Evolutionary conservation across 495 filamentous ascomycete species (phyloP), one percentile per base, ranked within the genome.

Genomic region (Hypoxylon crocopeplum): DNA sequence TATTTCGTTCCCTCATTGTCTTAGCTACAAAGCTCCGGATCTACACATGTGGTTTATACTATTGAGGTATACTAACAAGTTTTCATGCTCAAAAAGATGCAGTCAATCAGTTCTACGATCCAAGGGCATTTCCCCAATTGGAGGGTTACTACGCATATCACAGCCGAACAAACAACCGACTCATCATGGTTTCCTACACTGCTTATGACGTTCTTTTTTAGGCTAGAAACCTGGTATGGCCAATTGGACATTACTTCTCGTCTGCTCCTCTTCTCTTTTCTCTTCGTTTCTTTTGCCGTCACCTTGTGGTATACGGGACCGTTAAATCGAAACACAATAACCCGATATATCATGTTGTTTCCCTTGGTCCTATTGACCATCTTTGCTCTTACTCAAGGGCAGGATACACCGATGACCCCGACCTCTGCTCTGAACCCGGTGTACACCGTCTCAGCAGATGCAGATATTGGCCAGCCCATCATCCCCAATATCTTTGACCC

Each of bases 401-500:
- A 58, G 29, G 22, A 50, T 32, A 37, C 36, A n/a, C 16, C 52
- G 7, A 24, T 22, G 0, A 22, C 19, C 25, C 40, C 47, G 19
- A 32, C 12, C 13, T 33, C 51, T 21, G 32, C 33, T 24, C 19
- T 29, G 6, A 21, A 5, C 13, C 45, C 25, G 19, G 34, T 7
- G 13, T 56, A 63, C n/a, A 49, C 41, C 4, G 5, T 55, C 8
- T 40, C 53, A 10, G 48, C 48, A 2, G 36, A 44, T 45, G 41
- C 47, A 25, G 56, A 56, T 34, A 54, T 63, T 29, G 88, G 88
- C 32, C 79, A 71, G 15, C 74, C 78, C 13, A 56, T 91, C 27
- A 71, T 91, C 20, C 87, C 91, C 29, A 90, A 91, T 64, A 82
- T 93, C 65, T 62, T 85, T 34, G 89, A 93, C 59, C 86, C 89